Conservation (phyloP, 495 filamentous ascomycete species). For the Hypomontagnella submonticulosa region DNA sequence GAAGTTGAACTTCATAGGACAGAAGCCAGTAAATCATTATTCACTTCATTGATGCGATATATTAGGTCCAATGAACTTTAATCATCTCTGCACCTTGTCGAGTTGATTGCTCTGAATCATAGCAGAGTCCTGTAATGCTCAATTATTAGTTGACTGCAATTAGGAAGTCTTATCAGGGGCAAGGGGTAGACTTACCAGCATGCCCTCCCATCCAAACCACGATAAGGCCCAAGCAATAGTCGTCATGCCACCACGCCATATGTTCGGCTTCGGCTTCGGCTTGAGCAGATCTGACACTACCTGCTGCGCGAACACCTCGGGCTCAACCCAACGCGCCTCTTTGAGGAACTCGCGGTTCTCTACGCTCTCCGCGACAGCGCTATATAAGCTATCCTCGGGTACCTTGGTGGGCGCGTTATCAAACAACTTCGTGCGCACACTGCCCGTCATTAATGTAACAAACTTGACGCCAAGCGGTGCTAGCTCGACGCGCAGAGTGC, state of each 20-base stretch:
- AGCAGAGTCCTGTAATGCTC: constrained; percentile 52
- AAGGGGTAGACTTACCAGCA: constrained; percentile 29
- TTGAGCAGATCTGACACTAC: constrained; percentile 47
- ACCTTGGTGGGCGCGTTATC: constrained; percentile 42
- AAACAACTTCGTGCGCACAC: constrained; percentile 41
- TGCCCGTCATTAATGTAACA: constrained; percentile 48
- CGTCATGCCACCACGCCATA: constrained; percentile 51
- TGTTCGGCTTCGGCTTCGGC: constrained; percentile 38
- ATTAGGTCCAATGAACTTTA: too few species aligned
- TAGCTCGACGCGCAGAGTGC: constrained; percentile 63
- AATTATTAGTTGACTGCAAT: constrained; percentile 27
- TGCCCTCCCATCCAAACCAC: constrained; percentile 39
- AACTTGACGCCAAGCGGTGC: constrained; percentile 60
- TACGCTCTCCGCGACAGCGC: constrained; percentile 21
- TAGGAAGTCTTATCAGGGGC: background rate
- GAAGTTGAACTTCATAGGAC: too few species aligned
- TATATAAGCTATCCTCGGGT: constrained; percentile 37
- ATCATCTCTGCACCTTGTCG: constrained; percentile 31
- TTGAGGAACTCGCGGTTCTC: constrained; percentile 40
- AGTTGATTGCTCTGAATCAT: constrained; percentile 51
- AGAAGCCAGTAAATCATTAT: too few species aligned
- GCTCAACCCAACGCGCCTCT: constrained; percentile 28
- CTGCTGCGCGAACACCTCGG: constrained; percentile 47
- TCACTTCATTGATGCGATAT: too few species aligned
- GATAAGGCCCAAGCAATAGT: constrained; percentile 41